These are phyloP conservation scores for Aureobasidium sp. DNA, from an alignment of 2,329 filamentous ascomycete species.

Conservation along the genomic window DNA sequence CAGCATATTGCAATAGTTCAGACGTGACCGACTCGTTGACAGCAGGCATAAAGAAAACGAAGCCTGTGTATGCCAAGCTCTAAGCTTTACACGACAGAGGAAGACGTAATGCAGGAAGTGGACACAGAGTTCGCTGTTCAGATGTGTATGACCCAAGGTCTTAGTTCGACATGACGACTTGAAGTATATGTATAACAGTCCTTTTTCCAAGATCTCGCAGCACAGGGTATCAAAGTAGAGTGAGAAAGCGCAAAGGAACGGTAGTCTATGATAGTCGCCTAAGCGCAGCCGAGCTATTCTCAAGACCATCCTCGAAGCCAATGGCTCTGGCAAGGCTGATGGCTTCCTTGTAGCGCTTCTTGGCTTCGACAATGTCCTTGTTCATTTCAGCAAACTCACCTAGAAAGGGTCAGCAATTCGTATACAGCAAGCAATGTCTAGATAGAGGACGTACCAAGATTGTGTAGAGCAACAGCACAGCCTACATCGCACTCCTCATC, in stretches of 20 bases:
- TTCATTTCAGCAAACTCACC: conserved; percentile 74
- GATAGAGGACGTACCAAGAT: conserved; percentile 41
- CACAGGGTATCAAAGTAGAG: conserved; percentile 4
- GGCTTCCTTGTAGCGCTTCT: conserved; percentile 60
- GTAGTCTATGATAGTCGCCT: conserved; percentile 24
- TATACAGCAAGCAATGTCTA: neutral
- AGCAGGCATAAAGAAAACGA: conserved; percentile 69
- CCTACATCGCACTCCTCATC: conserved; percentile 75
- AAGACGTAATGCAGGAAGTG: neutral
- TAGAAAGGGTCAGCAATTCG: neutral
- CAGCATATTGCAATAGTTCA: conserved; percentile 67
- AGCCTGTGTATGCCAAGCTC: conserved; percentile 77
- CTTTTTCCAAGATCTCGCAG: neutral
- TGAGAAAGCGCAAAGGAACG: neutral
- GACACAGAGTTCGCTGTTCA: neutral
- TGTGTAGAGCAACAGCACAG: conserved; percentile 77
- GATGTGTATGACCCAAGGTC: neutral
- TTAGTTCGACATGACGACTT: neutral
- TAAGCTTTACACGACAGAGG: conserved; percentile 29
- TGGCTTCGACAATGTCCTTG: conserved; percentile 57
- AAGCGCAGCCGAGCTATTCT: conserved; percentile 34
- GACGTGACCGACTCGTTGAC: conserved; percentile 69
- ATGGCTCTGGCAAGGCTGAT: conserved; percentile 47
- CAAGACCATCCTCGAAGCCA: conserved; percentile 39
- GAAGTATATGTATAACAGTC: neutral